These are phyloP conservation scores for Suhomyces prunicola DNA, from an alignment of 805 yeast genomes.

Conservation along the genomic window DNA sequence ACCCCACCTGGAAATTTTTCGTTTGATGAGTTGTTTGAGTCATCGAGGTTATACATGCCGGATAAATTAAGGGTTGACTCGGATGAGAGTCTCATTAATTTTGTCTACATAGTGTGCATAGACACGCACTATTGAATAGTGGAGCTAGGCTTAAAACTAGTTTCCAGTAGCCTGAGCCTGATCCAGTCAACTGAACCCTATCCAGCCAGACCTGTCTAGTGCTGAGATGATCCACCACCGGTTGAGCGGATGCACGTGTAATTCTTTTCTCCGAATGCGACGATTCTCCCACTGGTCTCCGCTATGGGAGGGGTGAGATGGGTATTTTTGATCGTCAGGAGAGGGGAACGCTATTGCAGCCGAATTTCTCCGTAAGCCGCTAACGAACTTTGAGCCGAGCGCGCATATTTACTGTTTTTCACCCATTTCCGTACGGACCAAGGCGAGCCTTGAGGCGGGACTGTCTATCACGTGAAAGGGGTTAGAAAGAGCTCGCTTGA, in stretches of 20 bases:
- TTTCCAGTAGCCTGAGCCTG: background rate
- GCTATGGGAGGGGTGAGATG: background rate
- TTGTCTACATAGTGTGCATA: background rate
- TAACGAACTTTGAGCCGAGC: background rate
- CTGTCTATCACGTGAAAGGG: background rate
- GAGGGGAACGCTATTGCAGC: background rate
- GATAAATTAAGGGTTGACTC: background rate
- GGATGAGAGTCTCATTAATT: background rate
- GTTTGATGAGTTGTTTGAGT: constrained; percentile 1
- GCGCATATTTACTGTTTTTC: background rate
- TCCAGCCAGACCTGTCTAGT: background rate
- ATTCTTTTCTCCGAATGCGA: background rate
- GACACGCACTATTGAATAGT: background rate
- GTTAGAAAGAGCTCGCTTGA: background rate
- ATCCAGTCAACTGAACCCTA: background rate
- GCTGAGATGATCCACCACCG: constrained; percentile 1
- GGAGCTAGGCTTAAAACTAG: background rate
- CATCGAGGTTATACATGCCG: background rate
- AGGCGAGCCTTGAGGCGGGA: background rate
- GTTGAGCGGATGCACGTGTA: constrained; percentile 4
- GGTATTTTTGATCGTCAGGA: background rate
- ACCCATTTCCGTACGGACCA: background rate
- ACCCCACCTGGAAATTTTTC: constrained; percentile 7
- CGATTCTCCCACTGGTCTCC: background rate
- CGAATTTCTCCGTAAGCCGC: background rate